phyloP scores from a whole-genome alignment of 768 basidiomycete species.

The Pleurotus pulmonarius region DNA sequence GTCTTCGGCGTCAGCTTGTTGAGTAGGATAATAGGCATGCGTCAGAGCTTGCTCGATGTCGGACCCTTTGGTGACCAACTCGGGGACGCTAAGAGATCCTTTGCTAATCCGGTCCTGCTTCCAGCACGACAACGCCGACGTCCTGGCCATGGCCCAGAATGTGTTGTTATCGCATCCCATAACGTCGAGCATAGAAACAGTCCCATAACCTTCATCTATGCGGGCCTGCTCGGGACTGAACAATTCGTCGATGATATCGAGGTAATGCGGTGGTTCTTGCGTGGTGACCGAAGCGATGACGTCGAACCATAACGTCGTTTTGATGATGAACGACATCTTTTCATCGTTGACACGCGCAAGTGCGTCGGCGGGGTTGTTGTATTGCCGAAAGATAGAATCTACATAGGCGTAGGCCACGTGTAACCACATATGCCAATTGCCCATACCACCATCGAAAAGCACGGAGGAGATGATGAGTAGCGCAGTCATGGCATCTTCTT shows the following conservation, averaged over 20 bases:
- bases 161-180: constrained; percentile 86
- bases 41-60: constrained; percentile 44
- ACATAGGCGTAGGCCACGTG: constrained; percentile 57
- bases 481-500: constrained; percentile 74
- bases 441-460: constrained; percentile 74
- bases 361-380: constrained; percentile 37
- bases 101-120: constrained; percentile 38
- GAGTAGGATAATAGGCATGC: constrained; percentile 16
- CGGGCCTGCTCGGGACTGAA: constrained; percentile 38
- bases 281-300: constrained; percentile 77
- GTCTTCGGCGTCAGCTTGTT: constrained; percentile 12
- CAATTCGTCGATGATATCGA: constrained; percentile 50
- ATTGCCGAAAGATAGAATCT: constrained; percentile 38
- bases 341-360: constrained; percentile 34
- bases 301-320: constrained; percentile 86
- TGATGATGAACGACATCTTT: constrained; percentile 71
- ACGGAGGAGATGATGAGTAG: constrained; percentile 75
- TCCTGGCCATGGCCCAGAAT: constrained; percentile 78
- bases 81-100: constrained; percentile 54
- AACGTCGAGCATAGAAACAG: constrained; percentile 68
- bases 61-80: constrained; percentile 51
- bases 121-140: constrained; percentile 62
- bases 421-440: constrained; percentile 70
- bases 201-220: constrained; percentile 1
- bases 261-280: constrained; percentile 51